Percentiles rank a stretch among this genome's conserved stretches.
Conservation (phyloP, 768 basidiomycete species). For the Calvatia gigantea region DNA sequence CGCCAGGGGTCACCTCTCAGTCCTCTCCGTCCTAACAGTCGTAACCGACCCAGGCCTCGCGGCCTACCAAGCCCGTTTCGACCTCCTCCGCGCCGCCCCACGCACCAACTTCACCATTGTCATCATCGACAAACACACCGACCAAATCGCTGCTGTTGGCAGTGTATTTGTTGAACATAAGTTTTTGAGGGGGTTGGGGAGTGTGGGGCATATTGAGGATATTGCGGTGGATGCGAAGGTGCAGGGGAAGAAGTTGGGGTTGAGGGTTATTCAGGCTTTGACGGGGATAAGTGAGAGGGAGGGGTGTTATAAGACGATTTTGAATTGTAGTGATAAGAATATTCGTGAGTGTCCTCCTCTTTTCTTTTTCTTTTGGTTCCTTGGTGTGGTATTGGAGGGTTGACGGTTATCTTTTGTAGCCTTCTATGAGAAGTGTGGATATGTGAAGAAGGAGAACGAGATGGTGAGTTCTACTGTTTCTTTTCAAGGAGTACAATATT, state of each 20-base stretch:
- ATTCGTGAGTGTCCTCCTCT: constrained; percentile 85
- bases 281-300: constrained; percentile 76
- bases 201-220: constrained; percentile 96
- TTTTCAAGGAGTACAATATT: constrained; percentile 41
- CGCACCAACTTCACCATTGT: constrained; percentile 83
- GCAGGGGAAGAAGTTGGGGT: constrained; percentile 91
- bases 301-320: constrained; percentile 94
- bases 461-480: constrained; percentile 58
- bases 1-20: constrained; percentile 73
- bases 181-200: constrained; percentile 82
- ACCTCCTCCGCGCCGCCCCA: constrained; percentile 48
- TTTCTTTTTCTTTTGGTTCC: constrained; percentile 7
- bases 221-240: constrained; percentile 86
- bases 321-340: constrained; percentile 91
- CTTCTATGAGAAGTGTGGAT: constrained; percentile 98
- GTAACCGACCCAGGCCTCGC: constrained; percentile 61
- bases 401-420: constrained; percentile 44
- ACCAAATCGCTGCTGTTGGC: constrained; percentile 82
- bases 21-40: constrained; percentile 76
- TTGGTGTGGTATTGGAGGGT: constrained; percentile 1
- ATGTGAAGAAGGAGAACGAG: constrained; percentile 84
- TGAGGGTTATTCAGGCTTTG: constrained; percentile 83
- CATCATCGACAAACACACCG: constrained; percentile 69
- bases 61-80: constrained; percentile 71
- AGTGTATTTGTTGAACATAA: constrained; percentile 90